Percentiles rank a stretch among this genome's conserved stretches.
phyloP scores from a whole-genome alignment of 2,329 filamentous ascomycete genomes.

The Claviceps fusiformis region DNA sequence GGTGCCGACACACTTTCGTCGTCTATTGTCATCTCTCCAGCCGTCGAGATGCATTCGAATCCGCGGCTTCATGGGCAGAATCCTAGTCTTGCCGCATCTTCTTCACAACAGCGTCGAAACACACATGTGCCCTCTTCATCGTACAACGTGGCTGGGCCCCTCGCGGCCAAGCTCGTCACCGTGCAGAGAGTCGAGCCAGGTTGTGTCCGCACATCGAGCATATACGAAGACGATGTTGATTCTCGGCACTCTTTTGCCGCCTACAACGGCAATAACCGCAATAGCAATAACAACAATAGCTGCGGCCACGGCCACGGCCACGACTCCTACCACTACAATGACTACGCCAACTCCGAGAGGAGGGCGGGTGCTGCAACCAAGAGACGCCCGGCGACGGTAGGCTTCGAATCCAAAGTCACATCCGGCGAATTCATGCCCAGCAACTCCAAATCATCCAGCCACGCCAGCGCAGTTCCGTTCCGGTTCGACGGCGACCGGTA shows the following conservation, averaged over 20 bases:
- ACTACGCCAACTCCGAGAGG: neutral
- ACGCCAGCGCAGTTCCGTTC: conserved; percentile 29
- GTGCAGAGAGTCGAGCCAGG: neutral
- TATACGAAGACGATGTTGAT: conserved; percentile 1
- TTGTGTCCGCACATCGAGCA: conserved; percentile 3
- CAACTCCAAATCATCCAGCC: conserved; percentile 19
- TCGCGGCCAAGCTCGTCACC: neutral
- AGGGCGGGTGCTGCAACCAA: neutral
- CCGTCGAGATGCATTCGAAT: neutral
- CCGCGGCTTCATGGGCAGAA: neutral
- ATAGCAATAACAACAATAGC: neutral
- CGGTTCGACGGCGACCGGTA: conserved; percentile 29
- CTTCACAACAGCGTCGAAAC: neutral
- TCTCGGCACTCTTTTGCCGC: neutral
- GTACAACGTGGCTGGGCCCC: neutral
- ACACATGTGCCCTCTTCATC: neutral
- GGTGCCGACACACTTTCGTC: conserved; percentile 3
- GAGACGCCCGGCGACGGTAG: conserved; percentile 5
- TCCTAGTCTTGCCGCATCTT: neutral
- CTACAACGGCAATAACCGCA: neutral
- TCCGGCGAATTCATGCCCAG: conserved; percentile 6
- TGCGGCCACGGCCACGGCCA: neutral
- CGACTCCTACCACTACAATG: neutral
- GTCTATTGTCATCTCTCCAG: neutral
- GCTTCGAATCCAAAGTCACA: conserved; percentile 1